Percentiles rank a stretch among this genome's conserved stretches.
These are phyloP conservation scores for Globisporangium spinosum DNA, from an alignment of 352 stramenopile species.

Conservation along the genomic window DNA sequence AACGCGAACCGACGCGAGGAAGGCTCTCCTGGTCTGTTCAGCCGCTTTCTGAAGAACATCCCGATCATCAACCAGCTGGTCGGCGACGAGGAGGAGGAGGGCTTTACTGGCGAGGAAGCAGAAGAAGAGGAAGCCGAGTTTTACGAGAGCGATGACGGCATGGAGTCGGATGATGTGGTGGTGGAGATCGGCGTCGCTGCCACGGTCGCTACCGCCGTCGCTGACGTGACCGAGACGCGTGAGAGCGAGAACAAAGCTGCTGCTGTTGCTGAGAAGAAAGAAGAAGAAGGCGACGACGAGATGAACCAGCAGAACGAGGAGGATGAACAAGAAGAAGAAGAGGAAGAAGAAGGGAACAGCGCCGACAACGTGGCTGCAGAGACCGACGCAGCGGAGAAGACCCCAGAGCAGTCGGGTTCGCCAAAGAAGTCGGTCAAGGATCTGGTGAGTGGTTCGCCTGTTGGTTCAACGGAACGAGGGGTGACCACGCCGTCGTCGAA, in stretches of 20 bases:
- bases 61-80: conserved; percentile 58
- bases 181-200: background rate
- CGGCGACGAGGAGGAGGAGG: conserved; percentile 31
- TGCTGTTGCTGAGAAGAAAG: background rate
- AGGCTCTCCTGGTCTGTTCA: conserved; percentile 36
- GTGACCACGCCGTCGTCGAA: conserved; percentile 10
- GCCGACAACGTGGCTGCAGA: background rate
- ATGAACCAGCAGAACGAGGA: conserved; percentile 5
- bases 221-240: conserved; percentile 8
- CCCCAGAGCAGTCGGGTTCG: background rate
- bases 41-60: conserved; percentile 61
- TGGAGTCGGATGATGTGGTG: conserved; percentile 18
- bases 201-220: background rate
- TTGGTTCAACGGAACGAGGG: background rate
- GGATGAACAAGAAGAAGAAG: conserved; percentile 1
- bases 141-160: conserved; percentile 16
- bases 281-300: conserved; percentile 18
- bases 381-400: background rate
- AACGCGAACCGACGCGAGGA: conserved; percentile 7
- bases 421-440: conserved; percentile 7
- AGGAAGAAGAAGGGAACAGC: conserved; percentile 1
- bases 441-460: background rate
- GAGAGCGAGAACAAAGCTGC: background rate
- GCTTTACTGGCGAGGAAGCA: conserved; percentile 19
- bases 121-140: conserved; percentile 13